Percentiles rank a stretch among this genome's conserved stretches.
Conservation (phyloP, 2,329 filamentous ascomycete genomes). For the Paecilomyces niveus region DNA sequence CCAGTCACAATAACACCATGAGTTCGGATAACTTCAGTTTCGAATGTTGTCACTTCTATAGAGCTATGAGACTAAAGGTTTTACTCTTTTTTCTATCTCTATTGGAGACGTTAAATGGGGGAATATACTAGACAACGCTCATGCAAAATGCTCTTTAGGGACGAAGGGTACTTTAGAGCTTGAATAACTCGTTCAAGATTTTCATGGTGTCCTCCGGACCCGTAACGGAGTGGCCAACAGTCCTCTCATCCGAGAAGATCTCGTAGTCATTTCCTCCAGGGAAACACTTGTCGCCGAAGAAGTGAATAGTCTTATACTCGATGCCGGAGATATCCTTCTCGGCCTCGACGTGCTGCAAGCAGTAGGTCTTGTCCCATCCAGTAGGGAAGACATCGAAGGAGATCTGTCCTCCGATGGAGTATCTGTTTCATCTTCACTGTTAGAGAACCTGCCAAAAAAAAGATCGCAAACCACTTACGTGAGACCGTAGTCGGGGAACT, state of each 20-base stretch:
- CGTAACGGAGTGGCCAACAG: constrained; percentile 75
- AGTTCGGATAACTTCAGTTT: not conserved
- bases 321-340: constrained; percentile 61
- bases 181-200: constrained; percentile 74
- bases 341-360: constrained; percentile 75
- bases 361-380: constrained; percentile 99
- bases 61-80: not conserved
- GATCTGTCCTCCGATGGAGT: constrained; percentile 93
- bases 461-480: constrained; percentile 53
- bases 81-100: not conserved
- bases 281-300: constrained; percentile 95
- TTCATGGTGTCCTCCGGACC: constrained; percentile 75
- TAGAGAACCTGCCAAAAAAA: constrained; percentile 1
- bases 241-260: constrained; percentile 77
- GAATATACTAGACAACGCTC: not conserved
- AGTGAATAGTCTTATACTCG: constrained; percentile 82
- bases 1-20: no score
- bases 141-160: not conserved
- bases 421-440: constrained; percentile 44
- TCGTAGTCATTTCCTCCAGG: constrained; percentile 92
- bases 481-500: constrained; percentile 75
- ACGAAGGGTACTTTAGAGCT: constrained; percentile 40
- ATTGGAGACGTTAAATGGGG: not conserved
- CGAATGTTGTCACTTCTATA: not conserved
- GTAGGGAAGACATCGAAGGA: constrained; percentile 96